These are phyloP conservation scores for Malassezia japonica DNA, from an alignment of 1,284 basidiomycete genomes.

Conservation along the genomic window DNA sequence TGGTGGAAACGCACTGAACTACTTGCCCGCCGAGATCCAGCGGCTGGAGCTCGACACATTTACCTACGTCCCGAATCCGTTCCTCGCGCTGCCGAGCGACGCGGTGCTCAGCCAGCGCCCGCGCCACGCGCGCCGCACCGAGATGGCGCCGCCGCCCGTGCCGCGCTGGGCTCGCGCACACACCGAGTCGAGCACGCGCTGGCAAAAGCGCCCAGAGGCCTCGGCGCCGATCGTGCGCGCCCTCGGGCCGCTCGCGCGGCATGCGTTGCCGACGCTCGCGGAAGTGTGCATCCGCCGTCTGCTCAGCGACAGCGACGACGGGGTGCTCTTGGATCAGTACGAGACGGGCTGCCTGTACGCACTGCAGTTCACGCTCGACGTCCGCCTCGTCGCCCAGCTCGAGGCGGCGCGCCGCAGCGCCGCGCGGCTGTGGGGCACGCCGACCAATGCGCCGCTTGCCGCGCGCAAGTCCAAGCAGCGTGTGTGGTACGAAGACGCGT, in stretches of 20 bases:
- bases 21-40: slow-evolving; percentile 41
- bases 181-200: slow-evolving; percentile 13
- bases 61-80: slow-evolving; percentile 41
- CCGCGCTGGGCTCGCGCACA: slow-evolving; percentile 15
- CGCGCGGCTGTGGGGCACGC: slow-evolving; percentile 30
- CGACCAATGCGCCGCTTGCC: slow-evolving; percentile 11
- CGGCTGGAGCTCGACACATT: slow-evolving; percentile 35
- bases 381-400: slow-evolving; percentile 22
- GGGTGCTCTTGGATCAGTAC: slow-evolving; percentile 32
- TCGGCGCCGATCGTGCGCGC: slow-evolving; percentile 14
- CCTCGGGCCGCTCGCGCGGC: slow-evolving; percentile 19
- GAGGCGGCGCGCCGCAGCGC: slow-evolving; percentile 40
- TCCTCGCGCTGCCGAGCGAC: slow-evolving; percentile 22
- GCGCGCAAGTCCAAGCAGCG: neutral
- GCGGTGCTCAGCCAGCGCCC: slow-evolving; percentile 17
- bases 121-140: neutral
- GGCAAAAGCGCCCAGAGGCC: slow-evolving; percentile 20
- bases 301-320: slow-evolving; percentile 22
- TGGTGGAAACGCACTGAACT: slow-evolving; percentile 30
- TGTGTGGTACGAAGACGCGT: slow-evolving; percentile 9
- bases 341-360: slow-evolving; percentile 34
- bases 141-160: neutral
- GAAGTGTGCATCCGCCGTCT: slow-evolving; percentile 38
- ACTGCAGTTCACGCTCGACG: slow-evolving; percentile 23
- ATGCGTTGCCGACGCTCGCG: slow-evolving; percentile 21